Conservation (phyloP, 2,329 filamentous ascomycete species). For the Sporothrix schenckii region DNA sequence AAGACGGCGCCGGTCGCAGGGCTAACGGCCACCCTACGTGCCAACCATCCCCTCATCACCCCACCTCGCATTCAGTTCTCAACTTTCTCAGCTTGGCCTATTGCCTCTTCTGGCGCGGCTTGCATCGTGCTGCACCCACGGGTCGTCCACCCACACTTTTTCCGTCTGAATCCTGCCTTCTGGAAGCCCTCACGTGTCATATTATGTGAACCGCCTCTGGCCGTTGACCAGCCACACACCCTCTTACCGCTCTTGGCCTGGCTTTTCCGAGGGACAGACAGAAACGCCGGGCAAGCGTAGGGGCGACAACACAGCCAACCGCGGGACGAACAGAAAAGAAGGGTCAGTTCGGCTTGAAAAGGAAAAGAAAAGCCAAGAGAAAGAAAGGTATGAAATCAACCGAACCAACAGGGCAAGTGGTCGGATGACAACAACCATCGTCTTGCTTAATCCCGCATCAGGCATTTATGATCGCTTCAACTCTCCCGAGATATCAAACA, state of each 20-base stretch:
- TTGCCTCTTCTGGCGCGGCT: constrained; percentile 8
- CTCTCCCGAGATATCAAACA: constrained; percentile 23
- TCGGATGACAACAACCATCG: constrained; percentile 25
- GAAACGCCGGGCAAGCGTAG: constrained; percentile 1
- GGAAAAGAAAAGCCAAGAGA: constrained; percentile 2
- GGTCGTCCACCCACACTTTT: background rate
- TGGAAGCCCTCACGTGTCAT: constrained; percentile 28
- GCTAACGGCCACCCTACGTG: constrained; percentile 30
- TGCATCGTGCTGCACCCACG: background rate
- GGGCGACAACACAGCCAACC: background rate
- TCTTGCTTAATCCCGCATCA: background rate
- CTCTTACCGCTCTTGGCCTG: background rate
- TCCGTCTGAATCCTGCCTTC: background rate
- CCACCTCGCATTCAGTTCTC: constrained; percentile 12
- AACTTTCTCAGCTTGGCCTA: background rate
- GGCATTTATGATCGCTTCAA: constrained; percentile 21
- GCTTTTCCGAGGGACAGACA: background rate
- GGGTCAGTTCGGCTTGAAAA: background rate
- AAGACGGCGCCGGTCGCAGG: constrained; percentile 22
- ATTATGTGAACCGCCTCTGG: background rate
- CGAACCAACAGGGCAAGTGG: constrained; percentile 24
- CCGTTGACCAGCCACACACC: constrained; percentile 25
- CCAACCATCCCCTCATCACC: constrained; percentile 9
- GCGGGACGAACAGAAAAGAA: background rate
- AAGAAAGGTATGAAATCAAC: background rate